Conservation (phyloP, 768 basidiomycete species). For the Pleurotus djamor region DNA sequence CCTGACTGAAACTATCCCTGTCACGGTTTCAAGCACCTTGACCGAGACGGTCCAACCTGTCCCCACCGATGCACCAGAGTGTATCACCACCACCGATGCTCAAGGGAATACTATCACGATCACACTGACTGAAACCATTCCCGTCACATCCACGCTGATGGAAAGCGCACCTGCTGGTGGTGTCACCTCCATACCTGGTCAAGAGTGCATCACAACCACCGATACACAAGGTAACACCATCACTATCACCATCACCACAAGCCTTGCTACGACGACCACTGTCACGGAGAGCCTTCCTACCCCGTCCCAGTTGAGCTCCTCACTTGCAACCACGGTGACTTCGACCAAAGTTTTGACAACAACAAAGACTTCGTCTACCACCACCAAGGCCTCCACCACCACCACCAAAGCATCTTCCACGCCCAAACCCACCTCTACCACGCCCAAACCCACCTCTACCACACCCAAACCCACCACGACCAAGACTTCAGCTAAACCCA, state of each 20-base stretch:
- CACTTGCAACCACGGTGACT: no score
- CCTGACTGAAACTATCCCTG: not conserved
- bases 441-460: not conserved
- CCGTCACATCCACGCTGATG: not conserved
- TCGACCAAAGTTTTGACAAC: no score
- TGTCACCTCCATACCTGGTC: not conserved
- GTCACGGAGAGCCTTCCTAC: not conserved
- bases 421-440: not conserved
- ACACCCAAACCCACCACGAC: not conserved
- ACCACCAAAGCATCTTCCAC: no score
- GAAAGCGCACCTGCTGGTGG: not conserved
- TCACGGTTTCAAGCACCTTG: not conserved
- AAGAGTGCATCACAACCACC: not conserved
- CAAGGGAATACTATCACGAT: not conserved
- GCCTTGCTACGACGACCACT: not conserved
- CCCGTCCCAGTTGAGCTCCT: no score
- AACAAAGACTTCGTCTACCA: no score
- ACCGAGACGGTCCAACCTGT: not conserved
- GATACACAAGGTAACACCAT: not conserved
- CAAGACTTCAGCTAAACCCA: not conserved
- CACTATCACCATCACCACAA: not conserved
- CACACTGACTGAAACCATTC: not conserved
- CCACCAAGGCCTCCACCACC: no score
- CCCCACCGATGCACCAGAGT: not conserved
- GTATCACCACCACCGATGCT: not conserved